Evolutionary conservation across 495 filamentous ascomycete species (phyloP).

Genomic region (Penicillium soppii): DNA sequence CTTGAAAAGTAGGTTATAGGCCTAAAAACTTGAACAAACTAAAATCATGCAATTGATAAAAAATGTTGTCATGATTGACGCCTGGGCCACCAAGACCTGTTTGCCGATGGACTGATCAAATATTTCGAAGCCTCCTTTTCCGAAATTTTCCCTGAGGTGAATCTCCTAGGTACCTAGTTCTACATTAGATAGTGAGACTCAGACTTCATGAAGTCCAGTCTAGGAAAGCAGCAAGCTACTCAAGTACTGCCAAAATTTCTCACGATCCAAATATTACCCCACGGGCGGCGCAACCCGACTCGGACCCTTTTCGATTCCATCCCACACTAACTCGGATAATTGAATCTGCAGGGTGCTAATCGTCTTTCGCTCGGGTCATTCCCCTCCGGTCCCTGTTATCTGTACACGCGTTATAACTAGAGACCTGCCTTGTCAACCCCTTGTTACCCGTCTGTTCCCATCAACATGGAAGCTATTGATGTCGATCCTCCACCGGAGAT

Average conservation of each 20-base stretch:
- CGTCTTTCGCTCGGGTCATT: neutral
- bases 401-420: neutral
- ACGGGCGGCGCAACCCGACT: neutral
- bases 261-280: neutral
- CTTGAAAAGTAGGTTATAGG: too few relatives aligned
- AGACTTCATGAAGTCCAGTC: too few relatives aligned
- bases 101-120: too few relatives aligned
- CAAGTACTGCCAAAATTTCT: neutral
- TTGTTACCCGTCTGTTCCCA: neutral
- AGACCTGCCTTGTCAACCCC: neutral
- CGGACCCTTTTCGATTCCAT: neutral
- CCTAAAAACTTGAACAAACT: too few relatives aligned
- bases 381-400: neutral
- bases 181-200: too few relatives aligned
- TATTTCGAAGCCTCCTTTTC: too few relatives aligned
- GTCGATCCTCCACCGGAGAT: slow-evolving; percentile 2
- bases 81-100: too few relatives aligned
- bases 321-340: neutral
- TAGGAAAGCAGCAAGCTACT: neutral
- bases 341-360: neutral
- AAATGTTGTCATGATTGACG: too few relatives aligned
- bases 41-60: too few relatives aligned
- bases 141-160: too few relatives aligned
- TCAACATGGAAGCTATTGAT: neutral
- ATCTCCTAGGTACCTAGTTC: too few relatives aligned